Evolutionary conservation across 1,284 basidiomycete genomes (phyloP), one percentile per base, ranked within the genome.

Genomic region (Sphagnurus paluster): DNA sequence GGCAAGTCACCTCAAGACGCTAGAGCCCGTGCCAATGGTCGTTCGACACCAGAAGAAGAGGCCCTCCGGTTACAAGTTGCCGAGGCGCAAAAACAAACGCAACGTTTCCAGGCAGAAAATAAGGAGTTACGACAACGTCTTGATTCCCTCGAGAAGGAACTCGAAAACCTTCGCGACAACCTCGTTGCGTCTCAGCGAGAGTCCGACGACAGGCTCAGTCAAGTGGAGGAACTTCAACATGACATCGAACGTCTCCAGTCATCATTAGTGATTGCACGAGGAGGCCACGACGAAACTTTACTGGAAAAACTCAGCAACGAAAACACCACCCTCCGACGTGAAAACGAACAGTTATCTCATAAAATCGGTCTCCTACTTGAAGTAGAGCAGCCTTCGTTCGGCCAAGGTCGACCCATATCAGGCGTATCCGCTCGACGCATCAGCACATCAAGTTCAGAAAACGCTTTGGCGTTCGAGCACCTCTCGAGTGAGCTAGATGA

Each of bases 351-450:
- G 58, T 76, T 94, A 43, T 85, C 85, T 19, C 89, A 90, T 65
- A 91, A 91, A 74, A 90, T 93, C 56, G 86, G 83, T 50, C 74
- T 93, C 36, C 73, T 93, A n/a, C 76, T 93, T 42, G 90, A 90
- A 59, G 87, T 87, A 32, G 88, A 93, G 59, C 86, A 89, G 55
- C 79, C 86, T 23, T 71, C 78, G 2, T 90, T 84, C 57, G 78
- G 78, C 26, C 70, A 71, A 39, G 76, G 74, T 41, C 73, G 82
- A 47, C 85, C 82, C 23, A 68, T 84, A 47, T 89, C 85, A 17
- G 77, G 75, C 29, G 69, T 80, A 32, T 82, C 80, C 11, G 79
- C 78, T 51, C 78, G 79, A 38, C 81, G 81, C 34, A 71, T 75
- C 37, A 91, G 89, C 61, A 80, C 80, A 48, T 86, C 87, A 23